Base-by-base conservation (phyloP, 106 monocot species). In the Phalaenopsis aphrodite region DNA sequence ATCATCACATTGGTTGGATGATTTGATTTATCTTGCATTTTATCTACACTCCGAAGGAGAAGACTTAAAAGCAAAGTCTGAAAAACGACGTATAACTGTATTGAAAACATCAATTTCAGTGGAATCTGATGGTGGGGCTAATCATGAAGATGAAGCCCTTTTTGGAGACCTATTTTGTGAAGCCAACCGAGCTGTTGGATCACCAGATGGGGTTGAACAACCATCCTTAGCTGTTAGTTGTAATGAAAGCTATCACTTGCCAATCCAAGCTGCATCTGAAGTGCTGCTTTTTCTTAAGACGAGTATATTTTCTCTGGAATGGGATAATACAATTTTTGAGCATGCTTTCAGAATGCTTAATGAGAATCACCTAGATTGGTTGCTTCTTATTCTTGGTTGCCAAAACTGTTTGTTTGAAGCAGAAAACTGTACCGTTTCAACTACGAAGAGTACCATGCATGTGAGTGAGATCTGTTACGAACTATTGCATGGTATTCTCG, bases 81-180 rank as follows among this genome's bases (percentile, higher is more conserved):
- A 95, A 8, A 91, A 73, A 80, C 78, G 78, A 56, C 81, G 80
- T 18, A 37, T 74, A 75, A 80, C 57, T 82, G 86, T 77, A 75
- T 45, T 77, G 38, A 99, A 93, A 79, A 61, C 85, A 85, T 79
- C 82, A 84, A 21, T 77, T 79, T 37, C 76, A 46, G 82, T 84
- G 61, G 99, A 99, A 30, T 79, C 67, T 1, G 99, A 99, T 23
- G 81, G 81, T 82, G 75, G 85, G 56, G 52, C 74, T 55, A 89
- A 66, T 83, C 99, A 93, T 85, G 99, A 99, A 77, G 99, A 99
- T 72, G 99, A 99, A 79, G 99, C 99, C 9, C 86, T 99, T 68
- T 99, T 99, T 91, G 99, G 99, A 41, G 66, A 99, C 82, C 99
- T 99, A 78, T 99, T 99, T 80, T 89, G 94, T 46, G 99, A 99